Conservation (phyloP, 345 rosid species). For the Eucalyptus polybractea region DNA sequence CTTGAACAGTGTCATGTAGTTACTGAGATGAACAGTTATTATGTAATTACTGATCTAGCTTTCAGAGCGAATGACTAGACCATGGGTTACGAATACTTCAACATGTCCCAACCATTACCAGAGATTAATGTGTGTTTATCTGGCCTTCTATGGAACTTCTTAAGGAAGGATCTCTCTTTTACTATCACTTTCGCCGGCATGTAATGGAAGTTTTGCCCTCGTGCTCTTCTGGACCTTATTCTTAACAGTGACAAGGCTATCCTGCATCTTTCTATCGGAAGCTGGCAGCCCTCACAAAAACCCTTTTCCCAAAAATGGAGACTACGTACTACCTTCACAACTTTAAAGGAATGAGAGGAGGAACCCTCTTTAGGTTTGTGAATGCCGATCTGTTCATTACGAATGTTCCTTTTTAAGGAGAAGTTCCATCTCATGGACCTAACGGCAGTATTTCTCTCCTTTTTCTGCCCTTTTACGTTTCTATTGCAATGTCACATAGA, state of each 20-base stretch:
- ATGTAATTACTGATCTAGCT: not conserved
- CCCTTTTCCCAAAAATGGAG: constrained; percentile 74
- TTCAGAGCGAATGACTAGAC: not conserved
- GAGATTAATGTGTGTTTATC: not conserved
- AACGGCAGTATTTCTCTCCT: not conserved
- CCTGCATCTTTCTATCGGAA: constrained; percentile 90
- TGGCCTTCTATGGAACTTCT: not conserved
- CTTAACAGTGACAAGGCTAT: constrained; percentile 45
- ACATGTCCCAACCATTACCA: not conserved
- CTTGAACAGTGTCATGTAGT: not conserved
- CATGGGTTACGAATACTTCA: not conserved
- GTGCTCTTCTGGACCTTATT: not conserved
- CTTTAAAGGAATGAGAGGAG: constrained; percentile 78
- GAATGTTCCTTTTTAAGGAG: not conserved
- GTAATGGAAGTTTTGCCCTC: not conserved
- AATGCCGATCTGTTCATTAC: not conserved
- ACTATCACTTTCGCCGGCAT: accelerated
- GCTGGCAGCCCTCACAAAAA: constrained; percentile 62
- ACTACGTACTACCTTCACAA: constrained; percentile 87
- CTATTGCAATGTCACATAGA: constrained; percentile 4
- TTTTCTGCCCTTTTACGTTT: not conserved
- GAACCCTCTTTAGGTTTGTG: constrained; percentile 74
- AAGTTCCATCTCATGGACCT: not conserved
- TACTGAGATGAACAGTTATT: not conserved
- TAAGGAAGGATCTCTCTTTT: not conserved